Evolutionary conservation across 2,329 filamentous ascomycete species (phyloP).

Genomic region (Fusarium annulatum): DNA sequence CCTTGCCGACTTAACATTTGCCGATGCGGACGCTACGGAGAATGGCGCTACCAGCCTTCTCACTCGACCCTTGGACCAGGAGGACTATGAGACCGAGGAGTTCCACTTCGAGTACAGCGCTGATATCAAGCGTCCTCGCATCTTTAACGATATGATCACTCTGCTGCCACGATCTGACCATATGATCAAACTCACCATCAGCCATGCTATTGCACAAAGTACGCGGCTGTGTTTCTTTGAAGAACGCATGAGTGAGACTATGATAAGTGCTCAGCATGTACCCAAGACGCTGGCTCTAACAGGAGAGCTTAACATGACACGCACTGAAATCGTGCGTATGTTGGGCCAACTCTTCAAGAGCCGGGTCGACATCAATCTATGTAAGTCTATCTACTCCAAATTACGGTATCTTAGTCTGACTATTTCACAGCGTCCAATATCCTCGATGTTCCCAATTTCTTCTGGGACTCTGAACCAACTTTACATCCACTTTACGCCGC

Average conservation of each 20-base stretch:
- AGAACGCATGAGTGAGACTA: slow-evolving; percentile 93
- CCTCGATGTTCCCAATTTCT: slow-evolving; percentile 95
- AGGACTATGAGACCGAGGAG: slow-evolving; percentile 96
- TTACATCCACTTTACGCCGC: slow-evolving; percentile 94
- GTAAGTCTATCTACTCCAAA: slow-evolving; percentile 64
- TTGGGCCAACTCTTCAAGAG: slow-evolving; percentile 91
- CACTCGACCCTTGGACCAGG: slow-evolving; percentile 82
- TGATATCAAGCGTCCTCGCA: slow-evolving; percentile 84
- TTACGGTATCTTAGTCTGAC: slow-evolving; percentile 8
- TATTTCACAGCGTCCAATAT: slow-evolving; percentile 82
- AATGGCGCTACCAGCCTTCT: slow-evolving; percentile 75
- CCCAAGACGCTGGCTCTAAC: slow-evolving; percentile 90
- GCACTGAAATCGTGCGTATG: slow-evolving; percentile 92
- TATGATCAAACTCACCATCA: slow-evolving; percentile 99
- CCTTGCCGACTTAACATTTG: slow-evolving; percentile 92
- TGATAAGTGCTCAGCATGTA: slow-evolving; percentile 91
- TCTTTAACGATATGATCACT: slow-evolving; percentile 99
- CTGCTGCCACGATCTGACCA: slow-evolving; percentile 89
- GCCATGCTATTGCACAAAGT: slow-evolving; percentile 95
- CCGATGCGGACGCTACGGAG: slow-evolving; percentile 71
- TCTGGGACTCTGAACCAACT: slow-evolving; percentile 97
- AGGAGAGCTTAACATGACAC: slow-evolving; percentile 89
- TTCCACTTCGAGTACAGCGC: slow-evolving; percentile 98
- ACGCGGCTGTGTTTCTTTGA: slow-evolving; percentile 97
- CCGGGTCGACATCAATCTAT: slow-evolving; percentile 96